Evolutionary conservation across 106 monocot genomes (phyloP).

Genomic region (Apostasia shenzhenica): DNA sequence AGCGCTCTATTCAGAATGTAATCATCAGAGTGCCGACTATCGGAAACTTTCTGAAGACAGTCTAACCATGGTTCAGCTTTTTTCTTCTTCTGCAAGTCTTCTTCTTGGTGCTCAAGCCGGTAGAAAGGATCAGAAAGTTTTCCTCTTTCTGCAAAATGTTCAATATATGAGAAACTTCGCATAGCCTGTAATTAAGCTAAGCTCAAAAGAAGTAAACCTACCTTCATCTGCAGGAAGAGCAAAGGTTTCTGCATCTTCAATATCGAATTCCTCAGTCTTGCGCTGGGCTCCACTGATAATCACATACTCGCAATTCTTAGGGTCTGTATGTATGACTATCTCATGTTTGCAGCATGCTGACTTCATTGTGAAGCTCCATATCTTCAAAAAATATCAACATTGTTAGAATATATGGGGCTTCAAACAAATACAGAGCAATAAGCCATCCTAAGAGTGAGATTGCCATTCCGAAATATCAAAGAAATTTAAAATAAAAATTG

Average conservation of each 20-base stretch:
- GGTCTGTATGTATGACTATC: conserved; percentile 92
- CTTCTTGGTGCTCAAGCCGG: conserved; percentile 88
- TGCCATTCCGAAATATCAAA: no score
- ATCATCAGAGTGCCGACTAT: conserved; percentile 78
- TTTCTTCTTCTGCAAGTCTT: conserved; percentile 91
- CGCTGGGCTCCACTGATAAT: conserved; percentile 85
- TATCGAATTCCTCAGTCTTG: conserved; percentile 86
- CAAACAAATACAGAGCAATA: not conserved
- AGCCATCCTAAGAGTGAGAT: no score
- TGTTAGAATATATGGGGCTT: not conserved
- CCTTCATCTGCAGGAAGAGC: conserved; percentile 93
- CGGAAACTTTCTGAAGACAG: conserved; percentile 83
- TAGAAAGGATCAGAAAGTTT: conserved; percentile 95
- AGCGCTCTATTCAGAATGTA: conserved; percentile 83
- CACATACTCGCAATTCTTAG: conserved; percentile 86
- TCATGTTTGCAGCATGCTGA: conserved; percentile 89
- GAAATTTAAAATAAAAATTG: no score
- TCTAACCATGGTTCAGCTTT: conserved; percentile 84
- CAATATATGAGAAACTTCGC: not conserved
- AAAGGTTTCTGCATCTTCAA: conserved; percentile 93
- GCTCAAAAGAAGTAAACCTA: not conserved
- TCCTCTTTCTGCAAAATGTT: conserved; percentile 48
- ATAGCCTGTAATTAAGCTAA: not conserved
- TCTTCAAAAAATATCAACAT: conserved; percentile 29
- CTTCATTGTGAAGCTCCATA: conserved; percentile 99